Evolutionary conservation across 495 filamentous ascomycete species (phyloP).

Genomic region (Xylaria cubensis): DNA sequence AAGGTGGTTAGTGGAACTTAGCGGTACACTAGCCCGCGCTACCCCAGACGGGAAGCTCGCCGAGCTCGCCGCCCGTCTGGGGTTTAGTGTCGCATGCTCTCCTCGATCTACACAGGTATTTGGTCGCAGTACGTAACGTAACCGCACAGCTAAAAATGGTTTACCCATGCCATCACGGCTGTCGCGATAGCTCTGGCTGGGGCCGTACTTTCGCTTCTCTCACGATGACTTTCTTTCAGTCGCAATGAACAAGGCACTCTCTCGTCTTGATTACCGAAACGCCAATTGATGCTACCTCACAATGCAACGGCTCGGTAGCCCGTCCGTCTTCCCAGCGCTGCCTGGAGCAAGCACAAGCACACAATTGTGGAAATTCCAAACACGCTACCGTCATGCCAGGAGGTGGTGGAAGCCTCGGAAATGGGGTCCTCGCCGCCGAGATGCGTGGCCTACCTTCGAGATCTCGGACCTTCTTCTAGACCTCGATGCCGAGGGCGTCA

Average conservation of each 20-base stretch:
- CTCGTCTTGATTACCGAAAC: neutral
- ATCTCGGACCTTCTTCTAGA: constrained; percentile 34
- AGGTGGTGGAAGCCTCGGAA: neutral
- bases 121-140: neutral
- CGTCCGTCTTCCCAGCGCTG: constrained; percentile 15
- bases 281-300: constrained; percentile 16
- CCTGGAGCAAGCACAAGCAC: constrained; percentile 16
- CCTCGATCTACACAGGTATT: too few relatives aligned
- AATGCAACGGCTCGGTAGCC: constrained; percentile 30
- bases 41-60: constrained; percentile 25
- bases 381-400: constrained; percentile 6
- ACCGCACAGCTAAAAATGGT: neutral
- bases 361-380: constrained; percentile 20
- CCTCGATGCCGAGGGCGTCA: constrained; percentile 37
- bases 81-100: constrained; percentile 7
- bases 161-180: neutral
- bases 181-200: neutral
- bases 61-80: neutral
- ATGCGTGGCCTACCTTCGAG: constrained; percentile 21
- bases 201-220: neutral
- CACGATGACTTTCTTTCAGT: neutral
- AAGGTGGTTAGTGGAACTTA: too few relatives aligned
- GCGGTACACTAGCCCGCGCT: neutral
- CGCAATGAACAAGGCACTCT: neutral
- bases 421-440: neutral